Base-by-base conservation (phyloP, 768 basidiomycete species). In the Tricholoma sp. region DNA sequence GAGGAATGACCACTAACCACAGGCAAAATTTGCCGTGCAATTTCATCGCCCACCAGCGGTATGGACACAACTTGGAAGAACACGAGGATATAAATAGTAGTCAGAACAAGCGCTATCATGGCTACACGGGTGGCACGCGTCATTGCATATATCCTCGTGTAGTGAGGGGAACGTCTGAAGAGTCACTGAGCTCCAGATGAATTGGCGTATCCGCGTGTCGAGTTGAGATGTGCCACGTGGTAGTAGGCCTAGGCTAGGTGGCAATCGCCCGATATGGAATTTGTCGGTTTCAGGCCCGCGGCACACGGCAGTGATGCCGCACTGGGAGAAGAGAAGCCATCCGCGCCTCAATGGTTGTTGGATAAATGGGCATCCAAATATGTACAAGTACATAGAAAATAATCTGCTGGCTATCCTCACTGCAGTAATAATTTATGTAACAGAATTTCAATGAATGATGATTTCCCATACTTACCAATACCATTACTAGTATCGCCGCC, bases 81-180 rank as follows among this genome's bases (percentile, higher is more conserved):
- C n/a, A 76, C 72, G 54, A 85, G 76, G 57, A 85, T 53, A 71
- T 88, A 89, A 55, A 80, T 32, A 18, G 75, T 54, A 31, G 75
- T 63, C 57, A 76, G 63, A 34, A 81, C 63, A 8, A 76, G 65
- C n/a, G 74, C 68, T 49, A 77, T 62, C n/a, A 77, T 56, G 6
- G 77, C 77, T 57, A 85, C 78, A 53, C 81, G 79, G 50, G 79
- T 80, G 54, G 77, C 83, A 52, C 85, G 80, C 29, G 83, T 79
- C 87, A 90, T 88, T 33, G 29, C 45, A n/a, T 44, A 48, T 53
- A 51, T 50, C 51, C 45, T 55, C 24, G 24, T 29, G 28, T 47
- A 11, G 28, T 47, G 3, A 18, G 9, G 20, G 1, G 28, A 47
- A 47, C 15, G 13, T 15, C 29, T 28, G 13, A 15, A 13, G 8